Evolutionary conservation across 1,139 yeast genomes (phyloP), one percentile per base, ranked within the genome.

Genomic region (Protomyces lactucae-debilis): DNA sequence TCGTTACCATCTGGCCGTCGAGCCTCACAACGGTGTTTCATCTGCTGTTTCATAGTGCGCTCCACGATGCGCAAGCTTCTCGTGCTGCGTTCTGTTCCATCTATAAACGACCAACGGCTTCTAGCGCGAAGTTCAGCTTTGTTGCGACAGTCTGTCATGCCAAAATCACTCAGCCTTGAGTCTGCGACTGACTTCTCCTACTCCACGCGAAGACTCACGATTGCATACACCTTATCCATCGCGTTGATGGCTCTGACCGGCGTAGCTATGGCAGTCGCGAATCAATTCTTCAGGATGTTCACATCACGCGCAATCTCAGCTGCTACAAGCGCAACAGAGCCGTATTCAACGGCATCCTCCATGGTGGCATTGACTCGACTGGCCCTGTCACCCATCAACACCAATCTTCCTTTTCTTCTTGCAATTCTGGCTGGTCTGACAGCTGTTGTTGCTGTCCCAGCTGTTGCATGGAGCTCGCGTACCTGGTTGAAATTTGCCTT

Each of bases 201-300:
- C 23, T 51, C 54, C 9, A 51, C 37, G 1, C n/a, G 37, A 12
- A 51, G n/a, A 35, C 16, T 51, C 16, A 28, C 36, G 10, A 16
- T 51, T n/a, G 25, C 37, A 6, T 51, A 51, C 36, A 16, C 37
- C 16, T 9, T 32, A 12, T 32, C 60, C 40, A 40, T 56, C 36
- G 21, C 18, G 8, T 5, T 59, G 8, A 32, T 52, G 37, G 63
- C 57, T 21, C n/a, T 59, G 12, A 52, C 63, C 21, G 63, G 63
- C 25, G 25, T 40, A 18, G 53, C 55, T 43, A 52, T 59, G 63
- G 43, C 52, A 21, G 23, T 25, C 35, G 45, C 35, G 9, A 40
- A 51, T 16, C 21, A 16, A 23, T 14, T 59, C n/a, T 18, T 59
- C 21, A 14, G 46, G 1, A 16, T 18, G 21, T 10, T 52, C 18